These are phyloP conservation scores for Scheffersomyces lignicola DNA, from an alignment of 1,139 yeast species.

Conservation along the genomic window DNA sequence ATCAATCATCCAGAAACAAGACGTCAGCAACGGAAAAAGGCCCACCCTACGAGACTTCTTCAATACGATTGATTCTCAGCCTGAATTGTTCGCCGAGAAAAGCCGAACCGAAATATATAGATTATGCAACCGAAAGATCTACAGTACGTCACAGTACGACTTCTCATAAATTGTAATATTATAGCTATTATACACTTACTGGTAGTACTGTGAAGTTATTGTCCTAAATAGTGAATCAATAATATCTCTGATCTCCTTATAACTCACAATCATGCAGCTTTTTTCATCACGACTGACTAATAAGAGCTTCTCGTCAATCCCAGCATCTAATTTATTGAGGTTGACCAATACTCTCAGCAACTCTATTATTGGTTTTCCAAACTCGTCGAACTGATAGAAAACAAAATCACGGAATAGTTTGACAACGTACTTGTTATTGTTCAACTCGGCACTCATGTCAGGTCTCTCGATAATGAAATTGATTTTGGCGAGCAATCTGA, in stretches of 20 bases:
- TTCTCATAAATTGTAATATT: no score
- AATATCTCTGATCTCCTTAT: constrained; percentile 73
- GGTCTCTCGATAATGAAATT: constrained; percentile 80
- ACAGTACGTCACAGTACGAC: no score
- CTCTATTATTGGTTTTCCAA: constrained; percentile 77
- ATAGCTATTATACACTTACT: not conserved
- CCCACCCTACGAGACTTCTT: no score
- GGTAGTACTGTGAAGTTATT: constrained; percentile 25
- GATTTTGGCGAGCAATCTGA: constrained; percentile 77
- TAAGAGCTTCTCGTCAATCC: constrained; percentile 78
- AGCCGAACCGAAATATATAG: no score
- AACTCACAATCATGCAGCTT: constrained; percentile 76
- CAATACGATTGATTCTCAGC: no score
- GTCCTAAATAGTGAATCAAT: constrained; percentile 73
- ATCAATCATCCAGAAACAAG: no score
- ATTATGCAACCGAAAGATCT: no score
- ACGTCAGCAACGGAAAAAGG: no score
- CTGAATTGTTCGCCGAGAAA: no score
- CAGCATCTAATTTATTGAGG: constrained; percentile 89
- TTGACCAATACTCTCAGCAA: constrained; percentile 76
- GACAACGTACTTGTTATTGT: constrained; percentile 75
- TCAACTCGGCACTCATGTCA: constrained; percentile 58
- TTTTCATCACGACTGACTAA: constrained; percentile 82
- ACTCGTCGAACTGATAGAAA: constrained; percentile 79
- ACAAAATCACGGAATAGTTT: constrained; percentile 80